Percentiles rank a stretch among this genome's conserved stretches.
Conservation (phyloP, 257 asterid species). For the Paraleonurus japonicus region DNA sequence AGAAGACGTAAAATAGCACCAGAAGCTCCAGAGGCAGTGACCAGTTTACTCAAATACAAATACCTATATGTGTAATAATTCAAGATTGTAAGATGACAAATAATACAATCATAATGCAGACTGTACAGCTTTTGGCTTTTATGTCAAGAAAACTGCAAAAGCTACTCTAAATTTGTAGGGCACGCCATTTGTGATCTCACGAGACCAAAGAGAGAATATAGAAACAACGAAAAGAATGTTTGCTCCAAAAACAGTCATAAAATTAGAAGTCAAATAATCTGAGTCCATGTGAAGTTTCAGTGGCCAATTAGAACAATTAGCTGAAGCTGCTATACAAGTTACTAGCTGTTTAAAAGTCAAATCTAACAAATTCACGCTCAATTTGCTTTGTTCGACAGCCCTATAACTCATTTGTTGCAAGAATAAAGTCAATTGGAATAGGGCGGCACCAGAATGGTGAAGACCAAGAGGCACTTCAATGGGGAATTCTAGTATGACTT, state of each 20-base stretch:
- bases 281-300: neutral
- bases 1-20: constrained; percentile 72
- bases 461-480: neutral
- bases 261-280: neutral
- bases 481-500: neutral
- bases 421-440: neutral
- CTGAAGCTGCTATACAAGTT: neutral
- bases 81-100: constrained; percentile 5
- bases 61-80: constrained; percentile 47
- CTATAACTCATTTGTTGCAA: neutral
- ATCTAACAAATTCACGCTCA: neutral
- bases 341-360: neutral
- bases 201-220: neutral
- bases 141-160: neutral
- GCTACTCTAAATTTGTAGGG: neutral
- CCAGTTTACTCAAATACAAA: constrained; percentile 68
- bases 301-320: neutral
- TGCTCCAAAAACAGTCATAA: neutral
- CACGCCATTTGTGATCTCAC: constrained; percentile 3
- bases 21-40: constrained; percentile 58
- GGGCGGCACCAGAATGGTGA: neutral
- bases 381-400: neutral
- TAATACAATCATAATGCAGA: neutral
- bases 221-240: neutral
- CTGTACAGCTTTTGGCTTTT: neutral